Evolutionary conservation across 1,284 basidiomycete genomes (phyloP).

Genomic region (Boletus semigastroideus): DNA sequence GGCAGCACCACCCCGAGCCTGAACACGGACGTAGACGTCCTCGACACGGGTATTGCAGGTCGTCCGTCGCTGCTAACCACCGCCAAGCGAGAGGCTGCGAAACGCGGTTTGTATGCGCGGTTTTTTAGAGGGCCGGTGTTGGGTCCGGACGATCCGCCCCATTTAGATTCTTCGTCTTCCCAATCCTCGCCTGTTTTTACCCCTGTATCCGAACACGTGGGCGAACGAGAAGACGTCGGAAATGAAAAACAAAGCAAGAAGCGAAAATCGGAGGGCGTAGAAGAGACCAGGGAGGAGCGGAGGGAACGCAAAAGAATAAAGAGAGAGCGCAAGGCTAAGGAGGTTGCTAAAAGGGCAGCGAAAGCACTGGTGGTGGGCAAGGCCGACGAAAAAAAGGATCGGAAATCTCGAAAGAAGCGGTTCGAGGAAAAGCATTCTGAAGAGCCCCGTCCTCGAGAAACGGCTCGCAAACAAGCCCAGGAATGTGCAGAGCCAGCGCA

Average conservation of each 20-base stretch:
- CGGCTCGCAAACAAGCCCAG: not conserved
- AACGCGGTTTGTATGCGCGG: constrained; percentile 69
- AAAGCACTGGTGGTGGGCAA: constrained; percentile 11
- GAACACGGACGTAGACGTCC: constrained; percentile 15
- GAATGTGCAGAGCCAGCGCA: not conserved
- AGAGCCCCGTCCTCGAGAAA: not conserved
- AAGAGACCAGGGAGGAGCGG: constrained; percentile 25
- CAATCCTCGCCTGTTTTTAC: not conserved
- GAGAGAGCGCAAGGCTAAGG: constrained; percentile 24
- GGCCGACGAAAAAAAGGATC: constrained; percentile 2
- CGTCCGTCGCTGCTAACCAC: constrained; percentile 57
- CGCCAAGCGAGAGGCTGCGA: constrained; percentile 79
- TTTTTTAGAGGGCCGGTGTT: constrained; percentile 78
- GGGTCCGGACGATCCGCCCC: constrained; percentile 38
- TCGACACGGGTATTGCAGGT: constrained; percentile 17
- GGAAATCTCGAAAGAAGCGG: constrained; percentile 3
- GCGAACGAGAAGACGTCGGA: not conserved
- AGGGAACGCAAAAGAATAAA: constrained; percentile 26
- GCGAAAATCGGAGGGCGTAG: constrained; percentile 5
- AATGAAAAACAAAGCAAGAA: constrained; percentile 8
- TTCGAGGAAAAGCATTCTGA: not conserved
- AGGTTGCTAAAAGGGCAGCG: constrained; percentile 14
- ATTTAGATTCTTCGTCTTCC: not conserved
- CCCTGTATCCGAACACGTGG: not conserved
- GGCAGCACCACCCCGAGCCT: constrained; percentile 47